Conservation (phyloP, 2,329 filamentous ascomycete genomes). For the Sclerotinia subarctica region DNA sequence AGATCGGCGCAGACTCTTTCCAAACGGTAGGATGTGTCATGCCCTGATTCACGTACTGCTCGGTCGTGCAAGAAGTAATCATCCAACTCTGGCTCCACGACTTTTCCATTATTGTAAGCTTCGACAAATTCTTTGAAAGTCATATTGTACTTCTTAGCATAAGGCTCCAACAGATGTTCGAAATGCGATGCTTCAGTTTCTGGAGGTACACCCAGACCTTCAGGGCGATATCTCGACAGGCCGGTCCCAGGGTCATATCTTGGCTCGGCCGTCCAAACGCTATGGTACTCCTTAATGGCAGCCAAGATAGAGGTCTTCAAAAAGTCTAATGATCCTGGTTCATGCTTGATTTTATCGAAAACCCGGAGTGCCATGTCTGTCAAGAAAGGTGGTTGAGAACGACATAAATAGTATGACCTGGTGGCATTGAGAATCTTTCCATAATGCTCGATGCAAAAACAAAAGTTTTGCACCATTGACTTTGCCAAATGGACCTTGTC, state of each 20-base stretch:
- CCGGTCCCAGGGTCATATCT: slow-evolving; percentile 49
- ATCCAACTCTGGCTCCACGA: slow-evolving; percentile 84
- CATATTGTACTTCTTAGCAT: slow-evolving; percentile 63
- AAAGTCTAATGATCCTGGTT: slow-evolving; percentile 71
- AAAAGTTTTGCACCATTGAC: slow-evolving; percentile 93
- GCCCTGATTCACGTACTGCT: slow-evolving; percentile 91
- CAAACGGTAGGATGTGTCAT: slow-evolving; percentile 92
- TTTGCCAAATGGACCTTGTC: slow-evolving; percentile 85
- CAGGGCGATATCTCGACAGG: slow-evolving; percentile 51
- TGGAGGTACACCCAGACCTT: slow-evolving; percentile 52
- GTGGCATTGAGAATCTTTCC: slow-evolving; percentile 98
- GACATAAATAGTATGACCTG: slow-evolving; percentile 88
- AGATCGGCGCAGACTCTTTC: slow-evolving; percentile 84
- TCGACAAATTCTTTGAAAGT: slow-evolving; percentile 78
- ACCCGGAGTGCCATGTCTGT: slow-evolving; percentile 96
- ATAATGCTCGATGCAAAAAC: slow-evolving; percentile 97
- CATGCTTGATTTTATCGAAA: slow-evolving; percentile 81
- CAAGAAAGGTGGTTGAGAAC: slow-evolving; percentile 93
- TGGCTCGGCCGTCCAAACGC: slow-evolving; percentile 40
- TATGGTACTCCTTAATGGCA: slow-evolving; percentile 73
- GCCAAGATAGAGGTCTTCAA: slow-evolving; percentile 76
- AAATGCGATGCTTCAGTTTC: slow-evolving; percentile 57
- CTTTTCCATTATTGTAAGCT: slow-evolving; percentile 76
- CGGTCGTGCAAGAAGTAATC: slow-evolving; percentile 96
- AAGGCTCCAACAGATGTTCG: slow-evolving; percentile 42